Base-by-base conservation (phyloP, 805 yeast genomes). In the Cephaloascus fragrans region DNA sequence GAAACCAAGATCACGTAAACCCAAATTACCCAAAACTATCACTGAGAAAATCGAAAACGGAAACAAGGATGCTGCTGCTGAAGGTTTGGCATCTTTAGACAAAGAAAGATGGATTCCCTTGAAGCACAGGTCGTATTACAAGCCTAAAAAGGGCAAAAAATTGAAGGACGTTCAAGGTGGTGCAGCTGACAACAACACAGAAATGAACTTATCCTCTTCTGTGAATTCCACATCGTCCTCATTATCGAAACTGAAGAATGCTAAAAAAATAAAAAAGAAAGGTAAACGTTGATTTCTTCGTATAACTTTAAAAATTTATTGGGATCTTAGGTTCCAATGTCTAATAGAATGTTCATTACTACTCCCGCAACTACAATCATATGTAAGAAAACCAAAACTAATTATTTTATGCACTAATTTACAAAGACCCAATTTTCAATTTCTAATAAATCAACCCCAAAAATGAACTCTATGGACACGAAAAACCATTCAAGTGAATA, bases 81-180 rank as follows among this genome's bases (percentile, higher is more conserved):
- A 41, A 39, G 19, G 33, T 14, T 8, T 8, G 8, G 44, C 41
- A 33, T 42, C 48, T 48, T 47, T 74, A 45, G 60, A 79, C 59
- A 37, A 52, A 46, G 97, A 89, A 58, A 80, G 97, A 62, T 89
- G 97, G 97, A 59, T 90, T 37, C 95, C 96, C 18, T 50, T 83
- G 70, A 83, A 79, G 54, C 94, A 89, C 54, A 76, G 97, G 57
- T 73, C 88, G 4, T 76, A 80, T 49, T 88, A 83, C 62, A 85
- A 77, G 57, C 85, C 94, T 12, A 82, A 84, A 53, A 79, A 77
- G 64, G 75, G 79, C 46, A 81, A 76, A 32, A 60, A 55, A 20
- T 16, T 14, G 8, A 35, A 41, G 42, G 75, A 69, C 37, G 75
- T 83, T 0, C 85, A 79, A 54, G 87, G 85, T 50, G 81, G 80